Evolutionary conservation across 2,329 filamentous ascomycete genomes (phyloP), one percentile per base, ranked within the genome.

Genomic region (Colletotrichum liaoningense): DNA sequence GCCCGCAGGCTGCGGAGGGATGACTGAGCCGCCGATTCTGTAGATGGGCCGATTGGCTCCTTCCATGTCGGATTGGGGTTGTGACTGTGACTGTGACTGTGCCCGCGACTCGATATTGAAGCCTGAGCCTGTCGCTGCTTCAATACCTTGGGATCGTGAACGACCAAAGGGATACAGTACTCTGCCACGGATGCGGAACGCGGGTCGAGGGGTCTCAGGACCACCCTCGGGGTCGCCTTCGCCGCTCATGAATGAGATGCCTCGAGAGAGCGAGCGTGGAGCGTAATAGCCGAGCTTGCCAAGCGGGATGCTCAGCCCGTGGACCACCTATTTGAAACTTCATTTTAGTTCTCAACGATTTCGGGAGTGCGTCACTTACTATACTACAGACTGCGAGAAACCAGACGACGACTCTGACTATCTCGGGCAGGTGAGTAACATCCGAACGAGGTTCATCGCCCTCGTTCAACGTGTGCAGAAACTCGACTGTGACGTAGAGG

Each of bases 351-450:
- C 65, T 65, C 35, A 57, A 54, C 26, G 68, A n/a, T 38, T 57
- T 42, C 26, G 24, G 46, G n/a, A 57, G 28, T 49, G 42, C 28
- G 54, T 26, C 14, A 86, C 92, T 87, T 84, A 95, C 93, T 73
- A 97, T 92, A 76, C 94, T 97, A 83, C 93, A 96, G 24, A 97
- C 91, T 9, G 91, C 88, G 64, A 97, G 83, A 78, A 98, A 98
- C 95, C 95, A 98, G 22, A 98, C 92, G 0, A 97, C 89, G 1
- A 96, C 86, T 2, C 86, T 87, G 65, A 94, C 88, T 0, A 90
- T 87, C 75, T 97, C 93, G 5, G 86, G 86, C 1, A 97, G 84
- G 9, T 88, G 83, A 38, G 84, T 82, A 0, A 94, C 92, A 79
- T 97, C 94, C 46, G 87, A 85, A 33, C 94, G 87, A 16, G 90